These are phyloP conservation scores for Alternaria arborescens DNA, from an alignment of 2,329 filamentous ascomycete species.

Conservation along the genomic window DNA sequence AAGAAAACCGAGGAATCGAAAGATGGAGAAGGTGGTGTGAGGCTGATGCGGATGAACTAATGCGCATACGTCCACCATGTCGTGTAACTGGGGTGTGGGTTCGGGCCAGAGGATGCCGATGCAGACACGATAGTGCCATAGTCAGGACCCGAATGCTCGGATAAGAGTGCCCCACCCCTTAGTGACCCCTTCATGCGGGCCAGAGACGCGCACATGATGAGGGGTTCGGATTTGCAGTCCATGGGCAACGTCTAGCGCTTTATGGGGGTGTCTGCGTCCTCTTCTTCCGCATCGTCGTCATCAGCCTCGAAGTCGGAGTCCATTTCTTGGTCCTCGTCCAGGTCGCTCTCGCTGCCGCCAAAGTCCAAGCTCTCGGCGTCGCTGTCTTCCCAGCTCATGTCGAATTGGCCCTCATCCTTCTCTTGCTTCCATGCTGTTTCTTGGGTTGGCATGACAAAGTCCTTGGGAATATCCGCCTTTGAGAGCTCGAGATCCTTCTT, in stretches of 20 bases:
- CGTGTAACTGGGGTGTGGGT: neutral
- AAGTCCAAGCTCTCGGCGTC: slow-evolving; percentile 69
- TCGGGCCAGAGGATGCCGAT: neutral
- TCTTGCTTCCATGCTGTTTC: slow-evolving; percentile 69
- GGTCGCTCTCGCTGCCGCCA: slow-evolving; percentile 68
- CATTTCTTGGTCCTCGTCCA: slow-evolving; percentile 66
- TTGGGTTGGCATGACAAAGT: slow-evolving; percentile 81
- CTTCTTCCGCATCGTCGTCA: slow-evolving; percentile 43
- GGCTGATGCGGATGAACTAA: slow-evolving; percentile 8
- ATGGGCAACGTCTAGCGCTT: slow-evolving; percentile 10
- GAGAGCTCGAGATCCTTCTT: slow-evolving; percentile 74
- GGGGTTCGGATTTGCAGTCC: neutral
- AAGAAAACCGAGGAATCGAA: slow-evolving; percentile 11
- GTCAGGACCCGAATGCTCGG: neutral
- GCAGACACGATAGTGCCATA: neutral
- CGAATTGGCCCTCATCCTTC: slow-evolving; percentile 70
- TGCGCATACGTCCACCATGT: slow-evolving; percentile 8
- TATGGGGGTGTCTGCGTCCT: slow-evolving; percentile 33
- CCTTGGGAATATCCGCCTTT: slow-evolving; percentile 79
- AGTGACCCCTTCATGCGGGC: neutral
- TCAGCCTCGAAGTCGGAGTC: slow-evolving; percentile 67
- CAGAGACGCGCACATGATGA: neutral
- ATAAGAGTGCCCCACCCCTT: neutral
- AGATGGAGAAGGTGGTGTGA: slow-evolving; percentile 2
- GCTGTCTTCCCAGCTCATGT: slow-evolving; percentile 56